phyloP scores from a whole-genome alignment of 129 eudicot genomes.

The Scalesia atractyloides region DNA sequence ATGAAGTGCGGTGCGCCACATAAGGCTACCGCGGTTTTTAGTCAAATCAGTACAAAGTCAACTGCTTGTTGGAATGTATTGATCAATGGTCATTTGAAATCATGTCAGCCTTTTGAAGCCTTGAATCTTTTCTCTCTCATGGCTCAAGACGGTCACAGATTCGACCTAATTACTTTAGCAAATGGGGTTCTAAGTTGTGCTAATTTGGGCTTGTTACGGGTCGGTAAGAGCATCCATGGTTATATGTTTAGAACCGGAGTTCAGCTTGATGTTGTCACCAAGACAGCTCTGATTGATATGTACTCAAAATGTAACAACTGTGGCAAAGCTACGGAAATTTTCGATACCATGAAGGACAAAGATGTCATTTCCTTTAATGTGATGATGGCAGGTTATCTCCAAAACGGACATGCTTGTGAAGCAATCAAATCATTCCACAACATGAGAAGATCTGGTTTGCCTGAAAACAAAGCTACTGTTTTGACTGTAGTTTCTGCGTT shows the following conservation, averaged over 20 bases:
- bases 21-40: conserved; percentile 36
- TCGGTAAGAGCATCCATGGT: conserved; percentile 60
- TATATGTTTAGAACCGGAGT: conserved; percentile 42
- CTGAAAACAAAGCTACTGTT: conserved; percentile 44
- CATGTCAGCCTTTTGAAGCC: conserved; percentile 49
- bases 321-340: conserved; percentile 38
- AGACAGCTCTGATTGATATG: conserved; percentile 56
- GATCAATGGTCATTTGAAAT: conserved; percentile 44
- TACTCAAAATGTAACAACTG: conserved; percentile 50
- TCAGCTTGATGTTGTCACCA: conserved; percentile 52
- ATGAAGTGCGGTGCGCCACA: conserved; percentile 42
- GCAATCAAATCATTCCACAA: conserved; percentile 38
- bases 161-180: conserved; percentile 53
- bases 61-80: conserved; percentile 55
- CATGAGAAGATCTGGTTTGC: conserved; percentile 35
- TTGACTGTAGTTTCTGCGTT: conserved; percentile 42
- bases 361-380: conserved; percentile 50
- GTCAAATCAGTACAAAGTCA: conserved; percentile 35
- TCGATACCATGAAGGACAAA: conserved; percentile 39
- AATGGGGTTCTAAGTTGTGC: conserved; percentile 58
- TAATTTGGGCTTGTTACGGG: conserved; percentile 37
- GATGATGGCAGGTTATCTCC: conserved; percentile 52
- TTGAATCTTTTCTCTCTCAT: conserved; percentile 41
- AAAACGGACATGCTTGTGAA: conserved; percentile 41
- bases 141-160: conserved; percentile 38